Conservation (phyloP, 1,284 basidiomycete genomes). For the Waitea zeae region DNA sequence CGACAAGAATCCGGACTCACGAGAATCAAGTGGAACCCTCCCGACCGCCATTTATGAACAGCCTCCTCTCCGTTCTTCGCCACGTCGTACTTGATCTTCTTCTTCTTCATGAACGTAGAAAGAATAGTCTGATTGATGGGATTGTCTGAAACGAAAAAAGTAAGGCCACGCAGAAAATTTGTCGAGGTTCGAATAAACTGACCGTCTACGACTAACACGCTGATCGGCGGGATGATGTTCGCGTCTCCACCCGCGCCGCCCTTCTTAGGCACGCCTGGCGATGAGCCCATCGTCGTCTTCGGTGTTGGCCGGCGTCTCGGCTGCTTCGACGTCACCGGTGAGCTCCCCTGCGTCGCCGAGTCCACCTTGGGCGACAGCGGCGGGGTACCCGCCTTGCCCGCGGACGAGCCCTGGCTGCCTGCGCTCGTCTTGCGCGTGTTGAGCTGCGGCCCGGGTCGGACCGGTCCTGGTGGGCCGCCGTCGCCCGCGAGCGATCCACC, state of each 20-base stretch:
- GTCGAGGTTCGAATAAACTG: conserved; percentile 12
- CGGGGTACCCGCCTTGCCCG: too few species aligned
- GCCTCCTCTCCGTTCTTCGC: conserved; percentile 95
- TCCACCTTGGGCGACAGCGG: neutral
- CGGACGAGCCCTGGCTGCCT: too few species aligned
- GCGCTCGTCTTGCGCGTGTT: too few species aligned
- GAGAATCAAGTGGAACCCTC: conserved; percentile 90
- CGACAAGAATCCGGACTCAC: conserved; percentile 26
- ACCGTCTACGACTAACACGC: conserved; percentile 94
- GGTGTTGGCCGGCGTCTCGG: too few species aligned
- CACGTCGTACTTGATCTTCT: conserved; percentile 90
- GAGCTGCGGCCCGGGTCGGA: too few species aligned
- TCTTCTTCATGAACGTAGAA: conserved; percentile 90
- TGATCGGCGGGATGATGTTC: conserved; percentile 82
- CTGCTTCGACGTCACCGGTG: too few species aligned
- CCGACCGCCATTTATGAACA: conserved; percentile 89
- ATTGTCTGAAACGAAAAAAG: conserved; percentile 52
- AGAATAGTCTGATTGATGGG: conserved; percentile 97
- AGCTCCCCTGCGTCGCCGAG: too few species aligned
- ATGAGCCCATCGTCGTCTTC: too few species aligned
- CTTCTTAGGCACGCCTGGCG: too few species aligned
- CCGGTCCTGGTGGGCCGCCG: too few species aligned
- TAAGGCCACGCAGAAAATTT: conserved; percentile 4
- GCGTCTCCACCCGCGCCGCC: conserved; percentile 18
- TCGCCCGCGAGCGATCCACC: too few species aligned